Conservation (phyloP, 2,329 filamentous ascomycete genomes). For the Penicillium sp. region DNA sequence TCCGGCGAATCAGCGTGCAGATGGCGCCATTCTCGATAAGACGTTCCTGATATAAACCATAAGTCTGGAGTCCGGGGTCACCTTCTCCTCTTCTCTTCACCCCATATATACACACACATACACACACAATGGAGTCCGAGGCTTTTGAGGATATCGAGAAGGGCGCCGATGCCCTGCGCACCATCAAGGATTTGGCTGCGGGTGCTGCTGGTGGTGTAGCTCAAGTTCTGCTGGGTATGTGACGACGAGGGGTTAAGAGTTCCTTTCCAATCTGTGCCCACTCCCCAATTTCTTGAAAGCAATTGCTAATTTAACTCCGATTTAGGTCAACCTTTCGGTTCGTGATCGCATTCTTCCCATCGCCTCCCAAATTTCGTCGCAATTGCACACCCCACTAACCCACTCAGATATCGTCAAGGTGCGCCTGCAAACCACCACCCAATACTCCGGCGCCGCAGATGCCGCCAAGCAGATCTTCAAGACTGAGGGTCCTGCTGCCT, state of each 20-base stretch:
- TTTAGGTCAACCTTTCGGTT: slow-evolving; percentile 69
- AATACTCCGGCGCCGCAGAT: slow-evolving; percentile 79
- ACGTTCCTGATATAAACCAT: slow-evolving; percentile 13
- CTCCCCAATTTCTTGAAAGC: background rate
- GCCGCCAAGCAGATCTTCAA: slow-evolving; percentile 83
- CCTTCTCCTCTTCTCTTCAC: background rate
- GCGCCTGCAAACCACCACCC: slow-evolving; percentile 83
- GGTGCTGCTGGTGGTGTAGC: slow-evolving; percentile 91
- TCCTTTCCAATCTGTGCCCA: slow-evolving; percentile 9
- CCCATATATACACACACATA: background rate
- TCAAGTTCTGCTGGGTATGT: slow-evolving; percentile 86
- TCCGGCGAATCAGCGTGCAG: slow-evolving; percentile 35
- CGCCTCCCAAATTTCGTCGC: background rate
- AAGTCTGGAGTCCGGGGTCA: slow-evolving; percentile 14
- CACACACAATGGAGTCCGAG: slow-evolving; percentile 36
- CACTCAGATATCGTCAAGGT: slow-evolving; percentile 90
- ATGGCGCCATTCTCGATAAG: slow-evolving; percentile 29
- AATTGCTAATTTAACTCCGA: slow-evolving; percentile 31
- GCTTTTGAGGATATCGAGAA: slow-evolving; percentile 42
- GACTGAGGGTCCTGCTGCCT: slow-evolving; percentile 85
- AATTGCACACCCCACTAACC: slow-evolving; percentile 16
- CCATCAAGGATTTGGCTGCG: slow-evolving; percentile 86
- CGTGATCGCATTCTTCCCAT: slow-evolving; percentile 25
- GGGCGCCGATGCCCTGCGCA: slow-evolving; percentile 56
- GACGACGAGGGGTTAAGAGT: slow-evolving; percentile 6